phyloP scores from a whole-genome alignment of 2,329 filamentous ascomycete species.

The Talaromyces sp. region DNA sequence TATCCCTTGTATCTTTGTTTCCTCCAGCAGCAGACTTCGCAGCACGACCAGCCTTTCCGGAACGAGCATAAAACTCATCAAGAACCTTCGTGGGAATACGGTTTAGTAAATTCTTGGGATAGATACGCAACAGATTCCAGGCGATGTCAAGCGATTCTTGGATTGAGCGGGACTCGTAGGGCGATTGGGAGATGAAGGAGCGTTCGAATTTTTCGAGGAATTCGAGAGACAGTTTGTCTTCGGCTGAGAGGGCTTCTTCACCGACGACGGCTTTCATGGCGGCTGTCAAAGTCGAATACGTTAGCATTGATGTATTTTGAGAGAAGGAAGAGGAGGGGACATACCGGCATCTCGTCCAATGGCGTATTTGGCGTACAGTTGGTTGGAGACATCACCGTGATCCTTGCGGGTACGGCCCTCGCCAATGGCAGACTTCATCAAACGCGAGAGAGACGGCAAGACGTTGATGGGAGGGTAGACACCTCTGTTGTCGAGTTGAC shows the following conservation, averaged over 20 bases:
- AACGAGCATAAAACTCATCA: constrained; percentile 75
- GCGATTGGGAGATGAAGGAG: constrained; percentile 85
- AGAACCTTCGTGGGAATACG: constrained; percentile 81
- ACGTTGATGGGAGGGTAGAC: constrained; percentile 99
- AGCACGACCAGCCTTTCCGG: constrained; percentile 36
- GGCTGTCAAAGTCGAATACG: constrained; percentile 44
- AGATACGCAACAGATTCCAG: constrained; percentile 94
- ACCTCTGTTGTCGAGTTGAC: constrained; percentile 90
- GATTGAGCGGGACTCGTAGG: constrained; percentile 89
- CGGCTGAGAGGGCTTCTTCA: constrained; percentile 90
- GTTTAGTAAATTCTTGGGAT: constrained; percentile 96
- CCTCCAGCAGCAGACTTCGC: neutral
- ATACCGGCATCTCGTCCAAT: constrained; percentile 85
- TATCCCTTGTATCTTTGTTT: constrained; percentile 48
- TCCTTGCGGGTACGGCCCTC: constrained; percentile 96
- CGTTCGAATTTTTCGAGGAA: constrained; percentile 99
- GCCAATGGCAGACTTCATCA: constrained; percentile 99
- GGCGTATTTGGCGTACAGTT: constrained; percentile 98
- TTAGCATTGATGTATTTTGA: neutral
- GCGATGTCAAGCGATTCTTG: constrained; percentile 93
- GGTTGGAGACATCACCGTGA: constrained; percentile 97
- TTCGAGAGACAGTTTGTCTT: constrained; percentile 96
- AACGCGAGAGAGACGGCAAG: constrained; percentile 91
- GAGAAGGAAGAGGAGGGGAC: constrained; percentile 13
- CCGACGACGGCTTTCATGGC: constrained; percentile 99